A percentile compares a stretch with the other conserved stretches of the same genome.
These are phyloP conservation scores for Corinectria fuckeliana DNA, from an alignment of 2,329 filamentous ascomycete genomes.

Conservation along the genomic window DNA sequence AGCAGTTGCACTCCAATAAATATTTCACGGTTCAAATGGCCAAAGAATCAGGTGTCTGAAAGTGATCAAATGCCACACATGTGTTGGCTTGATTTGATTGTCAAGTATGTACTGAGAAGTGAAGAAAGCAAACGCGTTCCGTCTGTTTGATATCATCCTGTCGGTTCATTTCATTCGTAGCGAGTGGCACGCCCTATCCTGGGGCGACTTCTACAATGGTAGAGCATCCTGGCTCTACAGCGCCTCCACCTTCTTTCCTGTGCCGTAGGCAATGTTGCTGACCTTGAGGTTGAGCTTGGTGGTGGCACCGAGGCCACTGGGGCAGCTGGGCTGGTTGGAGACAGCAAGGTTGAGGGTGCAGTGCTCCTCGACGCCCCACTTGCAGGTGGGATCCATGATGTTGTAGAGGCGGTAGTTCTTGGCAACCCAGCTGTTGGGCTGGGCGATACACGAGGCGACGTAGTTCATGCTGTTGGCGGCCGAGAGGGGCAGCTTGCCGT, in stretches of 20 bases:
- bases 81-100: conserved; percentile 5
- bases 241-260: conserved; percentile 47
- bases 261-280: conserved; percentile 59
- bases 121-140: conserved; percentile 22
- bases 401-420: conserved; percentile 61
- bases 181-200: conserved; percentile 26
- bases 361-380: conserved; percentile 57
- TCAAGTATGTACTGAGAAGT: conserved; percentile 33
- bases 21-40: neutral
- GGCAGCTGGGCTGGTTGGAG: conserved; percentile 60
- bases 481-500: conserved; percentile 59
- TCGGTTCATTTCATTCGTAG: conserved; percentile 32
- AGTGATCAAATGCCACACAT: conserved; percentile 4
- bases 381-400: conserved; percentile 58
- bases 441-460: conserved; percentile 53
- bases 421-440: conserved; percentile 57
- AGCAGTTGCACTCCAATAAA: neutral
- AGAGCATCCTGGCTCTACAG: neutral
- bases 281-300: conserved; percentile 46
- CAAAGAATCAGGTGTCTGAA: neutral
- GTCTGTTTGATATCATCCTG: conserved; percentile 24
- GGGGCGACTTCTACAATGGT: conserved; percentile 24
- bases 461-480: conserved; percentile 65
- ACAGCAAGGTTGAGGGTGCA: conserved; percentile 56
- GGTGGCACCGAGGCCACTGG: conserved; percentile 49